Base-by-base conservation (phyloP, 306 rosid species). In the Quercus wislizeni region DNA sequence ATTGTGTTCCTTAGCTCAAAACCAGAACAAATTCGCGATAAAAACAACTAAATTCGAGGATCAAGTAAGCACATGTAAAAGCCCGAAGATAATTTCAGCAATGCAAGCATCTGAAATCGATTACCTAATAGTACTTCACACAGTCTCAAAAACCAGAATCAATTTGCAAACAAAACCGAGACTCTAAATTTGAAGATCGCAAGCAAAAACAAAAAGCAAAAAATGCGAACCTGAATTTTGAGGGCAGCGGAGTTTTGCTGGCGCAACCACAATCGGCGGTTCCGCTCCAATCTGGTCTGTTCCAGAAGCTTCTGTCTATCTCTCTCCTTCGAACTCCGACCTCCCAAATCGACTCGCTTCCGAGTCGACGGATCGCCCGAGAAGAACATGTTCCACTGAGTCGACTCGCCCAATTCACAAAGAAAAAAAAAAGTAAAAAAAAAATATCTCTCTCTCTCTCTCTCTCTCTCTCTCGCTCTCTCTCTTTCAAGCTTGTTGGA, bases 261-360 rank as follows among this genome's bases (percentile, higher is more conserved):
- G 74, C 93, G 90, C 71, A 79, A 19, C 87, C 90, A 78, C 65
- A 83, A 78, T 21, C 98, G 93, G 3, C 86, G 90, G 78, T 91
- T 91, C 65, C 98, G 91, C 78, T 92, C 98, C 82, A 92, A 76
- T 85, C 97, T 89, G 18, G 97, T 90, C 81, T 92, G 97, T 78
- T 94, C 97, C 5, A 94, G 86, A 73, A 94, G 97, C 84, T 94
- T 94, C 84, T 94, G 90, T 4, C 98, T 69, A 67, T 94, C 98
- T 81, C 97, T 76, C 75, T 92, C 98, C 88, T 94, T 94, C 2
- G 94, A 80, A 74, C 98, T 94, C 51, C 97, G 90, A 57, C 98
- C 98, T 21, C 97, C 97, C 81, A 94, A 91, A 92, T 92, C 97
- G 7, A 94, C 98, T 18, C 98, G 97, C 85, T 94, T 94, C 77